A percentile compares a stretch with the other conserved stretches of the same genome.
These are phyloP conservation scores for Suillus bovinus DNA, from an alignment of 768 basidiomycete species.

Conservation along the genomic window DNA sequence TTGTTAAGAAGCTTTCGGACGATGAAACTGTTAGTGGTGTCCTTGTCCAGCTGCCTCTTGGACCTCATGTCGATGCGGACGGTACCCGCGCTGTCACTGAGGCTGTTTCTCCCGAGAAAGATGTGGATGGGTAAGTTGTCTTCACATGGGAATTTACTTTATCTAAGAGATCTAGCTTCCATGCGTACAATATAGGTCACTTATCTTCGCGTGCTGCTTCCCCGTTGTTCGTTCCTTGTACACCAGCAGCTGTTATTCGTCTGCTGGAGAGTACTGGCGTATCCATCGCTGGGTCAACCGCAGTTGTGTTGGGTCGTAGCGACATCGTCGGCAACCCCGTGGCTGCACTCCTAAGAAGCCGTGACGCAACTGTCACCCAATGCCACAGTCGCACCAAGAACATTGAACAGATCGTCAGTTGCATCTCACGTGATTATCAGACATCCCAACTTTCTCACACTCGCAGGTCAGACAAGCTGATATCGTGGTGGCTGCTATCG, in stretches of 20 bases:
- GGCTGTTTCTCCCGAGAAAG: conserved; percentile 90
- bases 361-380: conserved; percentile 95
- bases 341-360: conserved; percentile 83
- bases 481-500: conserved; percentile 95
- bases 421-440: conserved; percentile 13
- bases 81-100: conserved; percentile 94
- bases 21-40: conserved; percentile 85
- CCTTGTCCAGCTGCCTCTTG: conserved; percentile 93
- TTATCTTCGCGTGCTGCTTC: conserved; percentile 86
- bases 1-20: conserved; percentile 80
- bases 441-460: conserved; percentile 10
- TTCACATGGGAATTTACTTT: conserved; percentile 13
- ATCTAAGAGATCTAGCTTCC: conserved; percentile 61
- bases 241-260: conserved; percentile 89
- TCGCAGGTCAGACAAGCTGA: conserved; percentile 81
- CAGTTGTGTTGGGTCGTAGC: conserved; percentile 93
- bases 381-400: conserved; percentile 92
- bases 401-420: conserved; percentile 71
- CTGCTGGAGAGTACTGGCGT: conserved; percentile 88
- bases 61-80: conserved; percentile 74
- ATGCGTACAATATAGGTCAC: conserved; percentile 97
- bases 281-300: conserved; percentile 71
- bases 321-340: conserved; percentile 99
- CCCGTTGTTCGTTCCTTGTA: conserved; percentile 93
- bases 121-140: conserved; percentile 84